phyloP scores from a whole-genome alignment of 225 moss, liverwort and hornwort species.

The Physcomitrellopsis africana region DNA sequence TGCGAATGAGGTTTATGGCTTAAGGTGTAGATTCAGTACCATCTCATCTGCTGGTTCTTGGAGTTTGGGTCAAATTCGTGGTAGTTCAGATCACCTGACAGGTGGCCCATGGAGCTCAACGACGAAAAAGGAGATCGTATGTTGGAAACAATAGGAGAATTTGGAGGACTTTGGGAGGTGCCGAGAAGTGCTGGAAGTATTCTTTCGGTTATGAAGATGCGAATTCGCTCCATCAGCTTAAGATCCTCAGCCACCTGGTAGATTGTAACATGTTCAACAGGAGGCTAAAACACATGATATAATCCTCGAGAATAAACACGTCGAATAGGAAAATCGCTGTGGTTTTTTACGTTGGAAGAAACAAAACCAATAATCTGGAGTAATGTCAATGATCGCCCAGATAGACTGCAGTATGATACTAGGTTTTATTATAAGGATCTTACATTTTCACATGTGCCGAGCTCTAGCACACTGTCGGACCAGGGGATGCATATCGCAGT shows the following conservation, averaged over 20 bases:
- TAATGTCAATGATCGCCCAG: neutral
- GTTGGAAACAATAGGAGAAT: constrained; percentile 16
- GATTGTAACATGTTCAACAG: no score
- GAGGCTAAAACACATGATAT: no score
- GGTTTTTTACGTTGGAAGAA: no score
- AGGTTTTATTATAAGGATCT: constrained; percentile 21
- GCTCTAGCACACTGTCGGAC: constrained; percentile 67
- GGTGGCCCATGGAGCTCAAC: constrained; percentile 9
- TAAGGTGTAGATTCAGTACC: constrained; percentile 21
- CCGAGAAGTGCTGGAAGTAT: constrained; percentile 26
- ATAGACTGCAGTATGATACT: neutral
- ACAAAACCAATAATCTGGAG: neutral
- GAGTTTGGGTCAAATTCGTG: neutral
- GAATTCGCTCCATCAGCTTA: neutral
- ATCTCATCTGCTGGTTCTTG: constrained; percentile 26
- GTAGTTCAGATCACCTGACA: neutral
- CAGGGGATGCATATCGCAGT: constrained; percentile 70
- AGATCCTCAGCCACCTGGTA: constrained; percentile 30
- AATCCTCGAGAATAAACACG: no score
- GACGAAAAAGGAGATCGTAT: neutral
- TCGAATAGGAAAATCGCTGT: no score
- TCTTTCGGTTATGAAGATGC: constrained; percentile 12
- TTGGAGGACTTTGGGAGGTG: constrained; percentile 15
- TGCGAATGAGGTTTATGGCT: constrained; percentile 1
- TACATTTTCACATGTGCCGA: constrained; percentile 51